Conservation (phyloP, 1,284 basidiomycete genomes). For the Paramarasmius palmivorus region DNA sequence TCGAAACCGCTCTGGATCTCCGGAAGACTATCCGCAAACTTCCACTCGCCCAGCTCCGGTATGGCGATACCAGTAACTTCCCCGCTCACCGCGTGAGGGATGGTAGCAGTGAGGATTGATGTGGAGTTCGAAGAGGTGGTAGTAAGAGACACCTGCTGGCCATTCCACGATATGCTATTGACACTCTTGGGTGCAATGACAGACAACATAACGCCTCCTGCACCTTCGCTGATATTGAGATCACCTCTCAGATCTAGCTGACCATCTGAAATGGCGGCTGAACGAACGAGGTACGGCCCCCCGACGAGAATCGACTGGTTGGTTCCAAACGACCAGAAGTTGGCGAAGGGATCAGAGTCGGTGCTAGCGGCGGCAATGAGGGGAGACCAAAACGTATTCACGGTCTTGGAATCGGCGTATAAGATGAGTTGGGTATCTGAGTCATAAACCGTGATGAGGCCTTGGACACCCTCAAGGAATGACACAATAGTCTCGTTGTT, state of each 20-base stretch:
- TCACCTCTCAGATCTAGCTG: conserved; percentile 48
- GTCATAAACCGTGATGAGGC: conserved; percentile 64
- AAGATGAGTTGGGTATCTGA: conserved; percentile 65
- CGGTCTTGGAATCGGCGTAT: conserved; percentile 62
- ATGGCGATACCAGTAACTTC: neutral
- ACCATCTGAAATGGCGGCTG: conserved; percentile 39
- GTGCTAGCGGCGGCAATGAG: conserved; percentile 29
- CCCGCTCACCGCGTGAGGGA: neutral
- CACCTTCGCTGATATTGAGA: conserved; percentile 31
- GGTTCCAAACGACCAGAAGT: conserved; percentile 52
- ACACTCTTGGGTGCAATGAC: conserved; percentile 56
- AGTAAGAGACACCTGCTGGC: conserved; percentile 40
- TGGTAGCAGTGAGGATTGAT: conserved; percentile 21
- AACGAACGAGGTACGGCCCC: conserved; percentile 58
- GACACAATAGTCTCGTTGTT: conserved; percentile 38
- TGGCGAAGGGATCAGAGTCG: conserved; percentile 32
- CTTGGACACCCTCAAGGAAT: conserved; percentile 55
- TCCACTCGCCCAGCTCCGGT: conserved; percentile 1
- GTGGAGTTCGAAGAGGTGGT: conserved; percentile 31
- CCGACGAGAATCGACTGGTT: conserved; percentile 54
- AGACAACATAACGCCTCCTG: conserved; percentile 36
- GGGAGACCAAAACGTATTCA: conserved; percentile 54
- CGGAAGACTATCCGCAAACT: conserved; percentile 4
- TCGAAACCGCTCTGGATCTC: neutral
- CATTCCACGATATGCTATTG: conserved; percentile 69